phyloP scores from a whole-genome alignment of 164 flowering plant genomes.

The Akebia trifoliata region DNA sequence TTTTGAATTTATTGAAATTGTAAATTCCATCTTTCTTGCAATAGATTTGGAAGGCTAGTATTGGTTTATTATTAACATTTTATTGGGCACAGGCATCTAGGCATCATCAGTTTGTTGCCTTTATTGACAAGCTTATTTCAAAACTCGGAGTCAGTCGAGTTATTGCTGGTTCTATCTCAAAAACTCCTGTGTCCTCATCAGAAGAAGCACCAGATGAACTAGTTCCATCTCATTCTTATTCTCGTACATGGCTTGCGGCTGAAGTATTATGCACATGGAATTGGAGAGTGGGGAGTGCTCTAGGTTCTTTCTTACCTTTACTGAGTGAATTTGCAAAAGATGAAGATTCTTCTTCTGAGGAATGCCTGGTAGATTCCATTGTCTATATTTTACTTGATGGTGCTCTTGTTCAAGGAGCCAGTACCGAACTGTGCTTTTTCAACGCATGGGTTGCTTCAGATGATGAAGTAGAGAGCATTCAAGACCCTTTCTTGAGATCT shows the following conservation, averaged over 20 bases:
- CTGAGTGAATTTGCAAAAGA: conserved; percentile 39
- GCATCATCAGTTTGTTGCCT: conserved; percentile 43
- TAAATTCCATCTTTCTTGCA: background rate
- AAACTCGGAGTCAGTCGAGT: conserved; percentile 55
- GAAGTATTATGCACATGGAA: conserved; percentile 91
- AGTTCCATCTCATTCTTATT: conserved; percentile 16
- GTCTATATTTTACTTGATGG: conserved; percentile 69
- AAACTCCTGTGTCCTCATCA: conserved; percentile 11
- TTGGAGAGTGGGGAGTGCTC: conserved; percentile 77
- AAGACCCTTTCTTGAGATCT: conserved; percentile 76
- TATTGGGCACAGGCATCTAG: conserved; percentile 36
- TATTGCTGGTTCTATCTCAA: conserved; percentile 33
- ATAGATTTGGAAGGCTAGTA: background rate
- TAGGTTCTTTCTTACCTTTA: conserved; percentile 59
- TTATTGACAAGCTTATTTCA: conserved; percentile 56
- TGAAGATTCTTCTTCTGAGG: conserved; percentile 15
- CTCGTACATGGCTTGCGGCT: conserved; percentile 86
- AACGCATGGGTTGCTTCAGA: conserved; percentile 36
- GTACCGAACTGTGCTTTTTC: conserved; percentile 21
- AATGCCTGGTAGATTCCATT: conserved; percentile 46
- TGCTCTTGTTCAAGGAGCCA: conserved; percentile 58
- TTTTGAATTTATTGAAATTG: background rate
- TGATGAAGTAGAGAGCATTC: conserved; percentile 52
- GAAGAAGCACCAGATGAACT: conserved; percentile 24
- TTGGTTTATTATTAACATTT: background rate